Percentiles rank a stretch among this genome's conserved stretches.
Evolutionary conservation across 257 asterid genomes (phyloP).

Genomic region (Fraxinus quadrangulata): DNA sequence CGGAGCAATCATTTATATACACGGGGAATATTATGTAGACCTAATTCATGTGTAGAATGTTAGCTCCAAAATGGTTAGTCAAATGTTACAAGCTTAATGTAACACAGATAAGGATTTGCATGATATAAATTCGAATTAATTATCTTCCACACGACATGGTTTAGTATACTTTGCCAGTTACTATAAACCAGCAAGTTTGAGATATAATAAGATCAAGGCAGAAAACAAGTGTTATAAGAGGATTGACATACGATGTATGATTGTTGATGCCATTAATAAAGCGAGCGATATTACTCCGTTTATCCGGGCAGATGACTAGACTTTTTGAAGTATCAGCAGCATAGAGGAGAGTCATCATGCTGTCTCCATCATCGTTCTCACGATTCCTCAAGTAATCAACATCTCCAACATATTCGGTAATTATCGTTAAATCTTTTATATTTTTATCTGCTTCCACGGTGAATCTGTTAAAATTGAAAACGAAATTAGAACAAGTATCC

Average conservation of each 20-base stretch:
- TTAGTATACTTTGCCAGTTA: not conserved
- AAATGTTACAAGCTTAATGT: too few relatives aligned
- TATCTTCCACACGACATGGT: too few relatives aligned
- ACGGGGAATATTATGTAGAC: too few relatives aligned
- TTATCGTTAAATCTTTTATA: slow-evolving; percentile 79
- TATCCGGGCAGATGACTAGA: slow-evolving; percentile 88
- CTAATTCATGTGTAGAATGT: too few relatives aligned
- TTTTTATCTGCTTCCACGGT: slow-evolving; percentile 86
- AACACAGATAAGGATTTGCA: too few relatives aligned
- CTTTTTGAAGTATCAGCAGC: slow-evolving; percentile 65
- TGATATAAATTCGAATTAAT: too few relatives aligned
- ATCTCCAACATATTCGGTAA: slow-evolving; percentile 93
- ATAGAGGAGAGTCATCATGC: slow-evolving; percentile 91
- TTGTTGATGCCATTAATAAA: slow-evolving; percentile 95
- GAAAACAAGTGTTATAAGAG: not conserved
- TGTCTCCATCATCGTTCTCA: slow-evolving; percentile 79
- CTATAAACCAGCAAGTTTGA: not conserved
- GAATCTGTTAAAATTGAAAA: slow-evolving; percentile 49
- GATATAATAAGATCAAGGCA: not conserved
- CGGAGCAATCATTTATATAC: too few relatives aligned
- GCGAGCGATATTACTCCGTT: slow-evolving; percentile 83
- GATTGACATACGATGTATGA: slow-evolving; percentile 60
- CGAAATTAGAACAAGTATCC: slow-evolving; percentile 8
- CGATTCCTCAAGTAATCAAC: slow-evolving; percentile 77
- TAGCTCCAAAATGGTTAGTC: too few relatives aligned